Conservation (phyloP, 1,284 basidiomycete species). For the Apiotrichum laibachii region DNA sequence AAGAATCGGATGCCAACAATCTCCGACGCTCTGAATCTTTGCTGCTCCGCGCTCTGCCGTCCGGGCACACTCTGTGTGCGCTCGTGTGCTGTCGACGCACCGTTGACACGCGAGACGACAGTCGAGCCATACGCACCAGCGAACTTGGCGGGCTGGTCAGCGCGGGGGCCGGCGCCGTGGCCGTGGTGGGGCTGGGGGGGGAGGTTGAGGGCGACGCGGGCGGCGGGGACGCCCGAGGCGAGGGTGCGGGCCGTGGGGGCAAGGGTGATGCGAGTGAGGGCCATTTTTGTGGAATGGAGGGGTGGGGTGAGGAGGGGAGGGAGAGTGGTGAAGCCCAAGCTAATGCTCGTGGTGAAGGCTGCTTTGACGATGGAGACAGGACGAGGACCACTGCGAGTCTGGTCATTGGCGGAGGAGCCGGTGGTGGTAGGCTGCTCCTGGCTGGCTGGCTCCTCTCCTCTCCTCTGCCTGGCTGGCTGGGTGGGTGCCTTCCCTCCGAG, state of each 20-base stretch:
- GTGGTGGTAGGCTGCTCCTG: too few relatives aligned
- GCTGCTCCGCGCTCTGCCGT: neutral
- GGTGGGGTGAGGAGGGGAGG: conserved; percentile 3
- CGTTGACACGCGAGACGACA: conserved; percentile 62
- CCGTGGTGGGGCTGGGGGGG: conserved; percentile 61
- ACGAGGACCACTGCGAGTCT: neutral
- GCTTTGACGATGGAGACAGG: neutral
- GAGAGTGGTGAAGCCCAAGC: conserved; percentile 11
- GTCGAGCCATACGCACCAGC: conserved; percentile 58
- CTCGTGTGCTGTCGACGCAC: conserved; percentile 57
- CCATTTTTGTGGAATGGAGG: conserved; percentile 23
- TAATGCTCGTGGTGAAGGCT: neutral
- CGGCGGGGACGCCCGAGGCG: conserved; percentile 87
- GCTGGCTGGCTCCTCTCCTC: too few relatives aligned
- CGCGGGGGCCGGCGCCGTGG: conserved; percentile 59
- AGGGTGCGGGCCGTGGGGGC: conserved; percentile 74
- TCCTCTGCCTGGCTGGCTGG: too few relatives aligned
- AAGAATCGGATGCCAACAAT: neutral
- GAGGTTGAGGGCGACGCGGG: conserved; percentile 91
- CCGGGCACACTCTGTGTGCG: neutral
- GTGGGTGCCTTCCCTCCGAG: too few relatives aligned
- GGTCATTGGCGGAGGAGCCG: neutral
- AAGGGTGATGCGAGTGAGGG: conserved; percentile 61
- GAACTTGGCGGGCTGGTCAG: conserved; percentile 67
- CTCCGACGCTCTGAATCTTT: neutral